Base-by-base conservation (phyloP, 1,139 yeast species). In the Neolecta irregularis region DNA sequence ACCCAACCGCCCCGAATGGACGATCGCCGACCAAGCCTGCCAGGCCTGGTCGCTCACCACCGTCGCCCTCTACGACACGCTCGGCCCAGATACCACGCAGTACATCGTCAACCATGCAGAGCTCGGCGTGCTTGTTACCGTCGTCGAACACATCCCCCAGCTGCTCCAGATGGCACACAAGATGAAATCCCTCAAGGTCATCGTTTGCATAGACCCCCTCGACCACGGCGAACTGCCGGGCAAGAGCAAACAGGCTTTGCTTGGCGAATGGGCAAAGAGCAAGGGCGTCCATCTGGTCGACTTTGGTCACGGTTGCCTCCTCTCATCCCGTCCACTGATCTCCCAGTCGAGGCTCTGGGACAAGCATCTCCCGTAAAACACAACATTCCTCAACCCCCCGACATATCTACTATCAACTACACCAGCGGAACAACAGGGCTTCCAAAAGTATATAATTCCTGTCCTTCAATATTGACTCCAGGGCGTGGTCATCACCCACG, bases 381-480 rank as follows among this genome's bases (percentile, higher is more conserved):
- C 34, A 53, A 57, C 25, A 67, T 69, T 5, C 78, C 83, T 11
- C 53, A 49, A 0, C 66, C 73, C 1, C 65, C 69, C 5, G 64
- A 74, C 24, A 43, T 64, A 12, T 69, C 71, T 46, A 74, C 85
- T 34, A 71, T 78, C 43, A 72, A 77, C 30, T 78, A 76, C 55
- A 78, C 92, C 9, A 73, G 83, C 5, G 85, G 85, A 23, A 74
- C 85, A 17, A 74, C 85, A 3, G 83, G 83, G 12, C 53, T 61
- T 38, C 85, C 85, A 12, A 76, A 76, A n/a, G n/a, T n/a, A n/a
- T n/a, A 54, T n/a, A n/a, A n/a, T n/a, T n/a, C n/a, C n/a, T n/a
- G n/a, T n/a, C n/a, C n/a, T n/a, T n/a, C n/a, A n/a, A n/a, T n/a
- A n/a, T n/a, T n/a, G n/a, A n/a, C n/a, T n/a, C n/a, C n/a, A n/a